A percentile compares a stretch with the other conserved stretches of the same genome.
Conservation (phyloP, 768 basidiomycete species). For the Tylopilus subfusipes region DNA sequence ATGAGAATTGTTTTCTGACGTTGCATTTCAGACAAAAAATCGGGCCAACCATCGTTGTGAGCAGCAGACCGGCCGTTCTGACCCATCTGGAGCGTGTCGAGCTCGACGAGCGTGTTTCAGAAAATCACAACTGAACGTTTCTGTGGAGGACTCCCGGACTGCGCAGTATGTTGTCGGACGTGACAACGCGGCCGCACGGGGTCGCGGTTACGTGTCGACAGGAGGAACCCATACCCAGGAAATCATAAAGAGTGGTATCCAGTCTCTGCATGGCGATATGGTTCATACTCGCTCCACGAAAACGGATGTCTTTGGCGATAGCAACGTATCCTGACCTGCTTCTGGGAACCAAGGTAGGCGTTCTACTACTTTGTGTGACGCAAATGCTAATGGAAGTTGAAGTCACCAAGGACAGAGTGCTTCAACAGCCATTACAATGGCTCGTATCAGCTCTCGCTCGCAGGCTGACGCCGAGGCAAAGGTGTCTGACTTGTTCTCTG, state of each 20-base stretch:
- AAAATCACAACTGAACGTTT: neutral
- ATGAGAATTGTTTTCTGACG: neutral
- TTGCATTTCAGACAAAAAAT: constrained; percentile 1
- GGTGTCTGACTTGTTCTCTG: neutral
- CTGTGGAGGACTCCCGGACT: neutral
- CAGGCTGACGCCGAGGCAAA: neutral
- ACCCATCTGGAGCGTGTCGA: neutral
- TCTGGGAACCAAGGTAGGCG: neutral
- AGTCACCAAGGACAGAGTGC: neutral
- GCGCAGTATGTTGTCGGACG: neutral
- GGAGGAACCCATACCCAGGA: neutral
- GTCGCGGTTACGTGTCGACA: neutral
- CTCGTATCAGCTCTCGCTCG: neutral
- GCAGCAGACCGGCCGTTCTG: neutral
- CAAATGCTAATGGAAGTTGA: constrained; percentile 1
- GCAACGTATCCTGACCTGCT: neutral
- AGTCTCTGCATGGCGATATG: neutral
- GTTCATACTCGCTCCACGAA: neutral
- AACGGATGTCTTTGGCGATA: neutral
- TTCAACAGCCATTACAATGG: neutral
- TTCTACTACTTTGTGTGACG: neutral
- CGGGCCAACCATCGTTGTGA: neutral
- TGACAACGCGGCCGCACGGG: neutral
- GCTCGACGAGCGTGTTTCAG: neutral
- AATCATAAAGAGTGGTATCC: neutral